These are phyloP conservation scores for Fusarium transvaalense DNA, from an alignment of 2,329 filamentous ascomycete genomes.

Conservation along the genomic window DNA sequence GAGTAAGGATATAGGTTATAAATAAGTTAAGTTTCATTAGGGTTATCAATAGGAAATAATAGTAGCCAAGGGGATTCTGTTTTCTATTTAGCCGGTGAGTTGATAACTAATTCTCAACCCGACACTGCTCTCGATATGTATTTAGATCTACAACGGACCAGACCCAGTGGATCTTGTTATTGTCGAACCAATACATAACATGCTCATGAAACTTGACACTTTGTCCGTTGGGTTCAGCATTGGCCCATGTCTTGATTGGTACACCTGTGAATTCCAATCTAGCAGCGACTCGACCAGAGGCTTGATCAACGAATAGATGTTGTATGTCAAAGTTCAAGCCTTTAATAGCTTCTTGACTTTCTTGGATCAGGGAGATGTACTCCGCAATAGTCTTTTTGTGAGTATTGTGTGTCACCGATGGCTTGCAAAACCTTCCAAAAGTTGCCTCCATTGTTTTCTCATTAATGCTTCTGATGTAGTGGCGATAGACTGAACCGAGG, in stretches of 20 bases:
- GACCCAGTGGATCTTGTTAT: slow-evolving; percentile 24
- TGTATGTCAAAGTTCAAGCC: slow-evolving; percentile 18
- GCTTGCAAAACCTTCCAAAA: slow-evolving; percentile 7
- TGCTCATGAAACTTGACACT: slow-evolving; percentile 34
- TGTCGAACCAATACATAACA: slow-evolving; percentile 37
- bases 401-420: slow-evolving; percentile 8
- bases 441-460: slow-evolving; percentile 15
- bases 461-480: slow-evolving; percentile 31
- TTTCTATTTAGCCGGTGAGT: no score
- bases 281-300: background rate
- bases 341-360: slow-evolving; percentile 14
- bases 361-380: slow-evolving; percentile 25
- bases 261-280: slow-evolving; percentile 28
- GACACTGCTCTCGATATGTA: slow-evolving; percentile 7
- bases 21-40: no score
- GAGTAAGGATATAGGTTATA: background rate
- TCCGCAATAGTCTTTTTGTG: background rate
- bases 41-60: no score
- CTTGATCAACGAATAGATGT: slow-evolving; percentile 9
- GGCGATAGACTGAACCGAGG: background rate
- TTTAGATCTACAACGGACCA: slow-evolving; percentile 37
- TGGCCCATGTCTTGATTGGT: slow-evolving; percentile 3
- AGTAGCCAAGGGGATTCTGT: no score
- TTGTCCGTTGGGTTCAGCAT: slow-evolving; percentile 5
- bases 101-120: background rate